Evolutionary conservation across 257 asterid genomes (phyloP), one percentile per base, ranked within the genome.

Genomic region (Forsythia suspensa): DNA sequence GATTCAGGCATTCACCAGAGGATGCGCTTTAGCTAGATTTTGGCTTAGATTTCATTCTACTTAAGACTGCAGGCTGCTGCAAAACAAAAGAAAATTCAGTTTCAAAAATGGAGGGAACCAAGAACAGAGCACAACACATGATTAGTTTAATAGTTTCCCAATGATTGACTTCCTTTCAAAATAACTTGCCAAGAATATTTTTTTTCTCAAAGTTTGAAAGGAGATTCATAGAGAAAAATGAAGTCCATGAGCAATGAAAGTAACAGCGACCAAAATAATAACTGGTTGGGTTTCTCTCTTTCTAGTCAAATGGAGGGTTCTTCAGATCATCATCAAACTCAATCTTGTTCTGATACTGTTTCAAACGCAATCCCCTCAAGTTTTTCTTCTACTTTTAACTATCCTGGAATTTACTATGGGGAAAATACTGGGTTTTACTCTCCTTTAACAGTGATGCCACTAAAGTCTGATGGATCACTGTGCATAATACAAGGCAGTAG

Each of bases 261-360:
- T 65, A 84, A 70, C 73, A 76, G 69, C 81, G 85, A 12, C 76
- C 83, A 48, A 67, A 81, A 51, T 70, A 83, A 67, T 70, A 90
- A 89, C 86, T 95, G 97, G 98, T 83, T 93, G 40, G 97, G 97
- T 3, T 95, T 95, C 87, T 92, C 99, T 79, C 92, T 93, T 72
- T 92, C 97, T 40, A 86, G 92, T 77, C 86, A 90, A 3, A 90
- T 90, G 97, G 97, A 90, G 48, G 85, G 71, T 34, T 85, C 87
- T 74, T 66, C 86, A 72, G 76, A 74, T 77, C 42, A 74, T 6
- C 81, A 75, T 57, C 85, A 80, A 29, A 24, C 80, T 61, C 88
- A 85, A 10, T 86, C 91, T 71, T 80, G 81, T 46, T 71, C 94
- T 15, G 75, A 81, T 76, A 79, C 84, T 59, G 87, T 76, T 78